Evolutionary conservation across 179 eudicot species (phyloP).

Genomic region (Carnegiea gigantea): DNA sequence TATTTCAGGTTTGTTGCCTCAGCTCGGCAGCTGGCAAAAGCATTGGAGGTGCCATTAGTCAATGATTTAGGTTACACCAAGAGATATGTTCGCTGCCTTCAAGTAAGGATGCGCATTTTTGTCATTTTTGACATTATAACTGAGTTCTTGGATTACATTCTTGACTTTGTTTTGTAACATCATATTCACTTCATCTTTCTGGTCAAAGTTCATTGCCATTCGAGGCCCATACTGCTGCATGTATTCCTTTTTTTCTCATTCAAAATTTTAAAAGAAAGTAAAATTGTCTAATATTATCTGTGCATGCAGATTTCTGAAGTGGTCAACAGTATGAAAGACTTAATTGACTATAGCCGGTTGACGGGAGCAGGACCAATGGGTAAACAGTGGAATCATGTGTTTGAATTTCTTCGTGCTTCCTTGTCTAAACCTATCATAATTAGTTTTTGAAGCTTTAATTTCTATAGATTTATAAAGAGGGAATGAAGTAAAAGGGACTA

Average conservation of each 20-base stretch:
- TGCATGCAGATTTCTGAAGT: slow-evolving; percentile 90
- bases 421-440: slow-evolving; percentile 1
- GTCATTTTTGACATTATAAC: neutral
- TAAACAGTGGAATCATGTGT: slow-evolving; percentile 40
- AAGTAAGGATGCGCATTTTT: slow-evolving; percentile 42
- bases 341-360: slow-evolving; percentile 85
- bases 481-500: too few relatives aligned
- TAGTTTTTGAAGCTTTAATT: neutral
- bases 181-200: neutral
- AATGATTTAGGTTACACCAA: slow-evolving; percentile 95
- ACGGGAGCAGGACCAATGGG: slow-evolving; percentile 96
- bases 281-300: slow-evolving; percentile 1
- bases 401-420: neutral
- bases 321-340: slow-evolving; percentile 97
- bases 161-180: neutral
- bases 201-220: neutral
- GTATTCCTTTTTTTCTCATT: neutral
- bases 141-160: neutral
- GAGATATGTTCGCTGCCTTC: slow-evolving; percentile 94
- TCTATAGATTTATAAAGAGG: neutral
- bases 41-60: slow-evolving; percentile 90
- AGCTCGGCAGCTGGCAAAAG: slow-evolving; percentile 92
- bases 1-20: slow-evolving; percentile 85
- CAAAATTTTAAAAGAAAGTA: neutral
- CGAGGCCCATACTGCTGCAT: neutral